Base-by-base conservation (phyloP, 2,329 filamentous ascomycete genomes). In the Beauveria medogensis region DNA sequence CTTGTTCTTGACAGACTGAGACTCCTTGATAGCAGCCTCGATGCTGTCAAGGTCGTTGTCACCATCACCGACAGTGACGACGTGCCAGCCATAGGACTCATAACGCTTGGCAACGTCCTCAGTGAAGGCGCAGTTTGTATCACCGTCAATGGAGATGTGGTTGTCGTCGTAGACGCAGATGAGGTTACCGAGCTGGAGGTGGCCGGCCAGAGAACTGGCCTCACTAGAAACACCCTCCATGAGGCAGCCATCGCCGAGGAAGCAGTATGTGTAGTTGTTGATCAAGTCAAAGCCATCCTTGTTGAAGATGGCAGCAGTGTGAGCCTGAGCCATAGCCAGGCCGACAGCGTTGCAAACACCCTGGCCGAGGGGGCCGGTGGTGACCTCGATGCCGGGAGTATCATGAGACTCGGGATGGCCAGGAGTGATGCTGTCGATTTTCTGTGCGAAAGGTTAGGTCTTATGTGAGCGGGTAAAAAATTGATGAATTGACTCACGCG, bases 121-220 rank as follows among this genome's bases (percentile, higher is more conserved):
- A 63, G 94, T 99, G 83, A 99, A 97, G 68, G 94, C 89, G 73
- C 85, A 87, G 80, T 94, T 94, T 80, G 90, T 97, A 82, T 96
- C 89, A 77, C 94, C 94, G 73, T 99, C 94, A 73, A 87, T 87
- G 70, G 83, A 96, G 74, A 99, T 97, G 77, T 96, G 90, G 86
- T 99, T 99, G 83, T 99, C 94, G 74, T 99, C 94, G 78, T 93
- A 99, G 78, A 99, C 84, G 77, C 85, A 87, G 78, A 97, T 97
- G 72, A 99, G 83, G 84, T 97, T 99, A 74, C 93, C 94, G 67
- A 99, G 87, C 84, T 97, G 90, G 77, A 97, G 84, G 82, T 99
- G 94, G 73, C 94, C 94, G 69, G 94, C 94, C 69, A 92, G 84
- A 64, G 92, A 96, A 69, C 84, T 91, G 71, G 94, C 93, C 82